Conservation (phyloP, 495 filamentous ascomycete species). For the Daldinia concentrica region DNA sequence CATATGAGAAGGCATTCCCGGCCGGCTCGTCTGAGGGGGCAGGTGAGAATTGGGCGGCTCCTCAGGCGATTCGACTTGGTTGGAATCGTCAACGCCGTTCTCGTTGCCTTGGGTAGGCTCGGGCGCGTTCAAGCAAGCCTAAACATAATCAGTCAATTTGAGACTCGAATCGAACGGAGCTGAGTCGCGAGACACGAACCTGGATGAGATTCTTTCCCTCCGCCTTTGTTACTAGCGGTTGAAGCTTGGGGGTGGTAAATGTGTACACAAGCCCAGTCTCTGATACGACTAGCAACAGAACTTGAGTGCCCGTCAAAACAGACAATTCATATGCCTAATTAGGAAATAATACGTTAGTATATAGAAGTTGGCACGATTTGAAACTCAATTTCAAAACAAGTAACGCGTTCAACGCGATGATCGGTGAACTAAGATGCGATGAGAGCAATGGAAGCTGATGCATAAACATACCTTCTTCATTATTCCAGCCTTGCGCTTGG, state of each 20-base stretch:
- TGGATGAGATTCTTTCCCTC: conserved; percentile 99
- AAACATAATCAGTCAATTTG: conserved; percentile 26
- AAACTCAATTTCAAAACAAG: conserved; percentile 21
- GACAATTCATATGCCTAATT: conserved; percentile 94
- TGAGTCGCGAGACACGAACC: conserved; percentile 63
- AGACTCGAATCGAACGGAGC: neutral
- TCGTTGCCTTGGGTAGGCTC: conserved; percentile 87
- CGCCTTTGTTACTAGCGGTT: conserved; percentile 97
- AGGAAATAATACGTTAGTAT: conserved; percentile 31
- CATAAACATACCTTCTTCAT: conserved; percentile 95
- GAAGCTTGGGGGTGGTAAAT: conserved; percentile 98
- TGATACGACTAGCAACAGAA: conserved; percentile 95
- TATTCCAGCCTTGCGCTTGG: conserved; percentile 99
- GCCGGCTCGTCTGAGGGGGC: conserved; percentile 62
- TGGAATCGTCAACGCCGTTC: conserved; percentile 84
- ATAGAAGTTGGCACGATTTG: conserved; percentile 18
- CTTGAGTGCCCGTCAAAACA: conserved; percentile 97
- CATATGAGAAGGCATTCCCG: conserved; percentile 63
- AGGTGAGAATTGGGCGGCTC: conserved; percentile 67
- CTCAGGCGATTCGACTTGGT: conserved; percentile 70
- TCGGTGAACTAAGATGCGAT: conserved; percentile 10
- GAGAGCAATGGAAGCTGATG: conserved; percentile 11
- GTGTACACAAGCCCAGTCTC: conserved; percentile 99
- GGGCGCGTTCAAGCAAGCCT: conserved; percentile 97
- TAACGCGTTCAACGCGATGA: conserved; percentile 45